phyloP scores from a whole-genome alignment of 345 rosid species.

The Arabidopsis suecica region DNA sequence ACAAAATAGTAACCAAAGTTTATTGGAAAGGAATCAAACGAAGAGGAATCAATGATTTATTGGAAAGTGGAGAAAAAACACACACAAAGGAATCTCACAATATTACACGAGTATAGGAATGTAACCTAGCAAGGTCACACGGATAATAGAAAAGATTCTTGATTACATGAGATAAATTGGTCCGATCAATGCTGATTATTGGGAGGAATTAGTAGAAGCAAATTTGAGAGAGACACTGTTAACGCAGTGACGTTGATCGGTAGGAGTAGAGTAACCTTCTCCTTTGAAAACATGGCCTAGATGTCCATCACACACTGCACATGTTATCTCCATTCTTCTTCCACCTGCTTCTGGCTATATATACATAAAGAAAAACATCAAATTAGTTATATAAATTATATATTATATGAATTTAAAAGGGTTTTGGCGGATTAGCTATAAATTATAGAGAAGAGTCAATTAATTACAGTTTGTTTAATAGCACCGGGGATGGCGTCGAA shows the following conservation, averaged over 20 bases:
- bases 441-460: background rate
- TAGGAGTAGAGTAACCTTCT: background rate
- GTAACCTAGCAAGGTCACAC: background rate
- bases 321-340: background rate
- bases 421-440: background rate
- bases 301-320: background rate
- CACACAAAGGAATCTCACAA: background rate
- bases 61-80: background rate
- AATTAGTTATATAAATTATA: background rate
- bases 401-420: no score
- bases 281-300: background rate
- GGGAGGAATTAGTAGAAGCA: background rate
- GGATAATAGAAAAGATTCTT: background rate
- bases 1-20: no score
- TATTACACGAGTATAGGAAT: background rate
- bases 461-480: background rate
- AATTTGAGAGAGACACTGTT: conserved; percentile 6
- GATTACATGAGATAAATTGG: background rate
- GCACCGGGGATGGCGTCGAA: background rate
- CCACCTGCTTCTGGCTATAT: background rate
- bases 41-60: background rate
- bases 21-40: no score
- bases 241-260: background rate
- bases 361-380: background rate
- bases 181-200: background rate